Percentiles rank a stretch among this genome's conserved stretches.
Evolutionary conservation across 2,329 filamentous ascomycete species (phyloP).

Genomic region (Diatrype stigma): DNA sequence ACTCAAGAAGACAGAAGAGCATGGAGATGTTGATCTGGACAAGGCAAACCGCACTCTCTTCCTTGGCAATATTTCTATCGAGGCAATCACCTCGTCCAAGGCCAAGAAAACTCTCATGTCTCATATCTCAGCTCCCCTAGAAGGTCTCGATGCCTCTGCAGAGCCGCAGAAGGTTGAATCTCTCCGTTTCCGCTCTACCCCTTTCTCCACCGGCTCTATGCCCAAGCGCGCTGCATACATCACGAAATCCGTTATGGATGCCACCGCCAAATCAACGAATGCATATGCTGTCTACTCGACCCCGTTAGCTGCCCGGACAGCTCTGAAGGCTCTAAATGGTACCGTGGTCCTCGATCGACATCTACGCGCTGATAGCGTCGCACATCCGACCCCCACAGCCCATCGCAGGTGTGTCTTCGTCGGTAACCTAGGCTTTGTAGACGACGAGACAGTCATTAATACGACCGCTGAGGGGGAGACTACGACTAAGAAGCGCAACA

Average conservation of each 20-base stretch:
- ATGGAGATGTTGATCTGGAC: conserved; percentile 59
- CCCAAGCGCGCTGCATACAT: conserved; percentile 95
- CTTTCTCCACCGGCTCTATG: conserved; percentile 70
- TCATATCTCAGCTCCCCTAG: conserved; percentile 74
- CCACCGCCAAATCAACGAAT: conserved; percentile 89
- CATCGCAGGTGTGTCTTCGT: conserved; percentile 92
- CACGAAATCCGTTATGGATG: conserved; percentile 83
- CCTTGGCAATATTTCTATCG: conserved; percentile 81
- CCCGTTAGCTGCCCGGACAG: conserved; percentile 68
- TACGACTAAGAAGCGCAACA: conserved; percentile 68
- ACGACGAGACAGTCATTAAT: conserved; percentile 74
- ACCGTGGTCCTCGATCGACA: conserved; percentile 80
- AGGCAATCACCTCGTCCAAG: conserved; percentile 76
- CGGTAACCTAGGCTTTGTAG: conserved; percentile 92
- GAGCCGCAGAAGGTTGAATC: conserved; percentile 74
- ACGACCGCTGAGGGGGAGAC: conserved; percentile 62
- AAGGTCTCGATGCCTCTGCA: conserved; percentile 42
- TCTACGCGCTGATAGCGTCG: conserved; percentile 83
- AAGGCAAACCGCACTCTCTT: conserved; percentile 90
- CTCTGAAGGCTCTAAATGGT: conserved; percentile 76
- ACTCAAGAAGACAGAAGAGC: conserved; percentile 42
- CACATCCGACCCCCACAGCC: conserved; percentile 78
- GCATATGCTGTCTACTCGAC: conserved; percentile 90
- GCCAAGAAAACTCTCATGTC: conserved; percentile 72
- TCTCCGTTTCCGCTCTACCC: conserved; percentile 88